Evolutionary conservation across 1,284 basidiomycete species (phyloP), one percentile per base, ranked within the genome.

Genomic region (Leccinum subspadiceum): DNA sequence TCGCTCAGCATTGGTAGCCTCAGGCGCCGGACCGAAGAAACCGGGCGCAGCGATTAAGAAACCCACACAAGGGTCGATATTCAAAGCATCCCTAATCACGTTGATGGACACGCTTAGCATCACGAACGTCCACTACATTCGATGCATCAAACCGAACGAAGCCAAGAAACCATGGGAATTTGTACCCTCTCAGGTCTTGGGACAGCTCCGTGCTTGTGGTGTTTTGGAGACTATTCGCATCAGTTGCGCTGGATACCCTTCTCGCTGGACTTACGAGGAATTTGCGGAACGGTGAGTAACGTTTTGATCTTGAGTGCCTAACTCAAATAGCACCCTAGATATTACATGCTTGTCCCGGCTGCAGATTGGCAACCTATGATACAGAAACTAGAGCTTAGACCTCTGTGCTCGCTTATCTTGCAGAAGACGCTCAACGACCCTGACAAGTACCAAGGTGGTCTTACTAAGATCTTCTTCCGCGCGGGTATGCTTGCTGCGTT

Each of bases 61-160:
- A 74, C 97, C 96, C 0, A 99, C 97, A 0, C 89, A 99, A 62
- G 97, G 97, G 22, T 96, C 94, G 5, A 99, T 99, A 73, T 99
- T 99, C 85, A 99, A 99, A 75, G 87, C 90, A 4, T 98, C 96
- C 0, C 79, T 99, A 53, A 91, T 94, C 73, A 92, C 87, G 57
- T 81, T 99, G 52, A 99, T 99, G 96, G 93, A 96, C 54, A 99
- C 97, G 1, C 90, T 99, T 67, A 92, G 94, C 70, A 90, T 93
- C 63, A 99, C 97, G 22, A 98, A 99, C 70, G 97, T 98, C 1
- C 97, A 99, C 75, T 99, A 99, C 73, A 99, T 99, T 69, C 89
- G 97, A 57, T 99, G 97, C 76, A 99, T 99, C 82, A 99, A 99
- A 76, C 97, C 97, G 2, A 99, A 99, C 74, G 97, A 99, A 71